Evolutionary conservation across 257 asterid genomes (phyloP).

Genomic region (Capsicum baccatum): DNA sequence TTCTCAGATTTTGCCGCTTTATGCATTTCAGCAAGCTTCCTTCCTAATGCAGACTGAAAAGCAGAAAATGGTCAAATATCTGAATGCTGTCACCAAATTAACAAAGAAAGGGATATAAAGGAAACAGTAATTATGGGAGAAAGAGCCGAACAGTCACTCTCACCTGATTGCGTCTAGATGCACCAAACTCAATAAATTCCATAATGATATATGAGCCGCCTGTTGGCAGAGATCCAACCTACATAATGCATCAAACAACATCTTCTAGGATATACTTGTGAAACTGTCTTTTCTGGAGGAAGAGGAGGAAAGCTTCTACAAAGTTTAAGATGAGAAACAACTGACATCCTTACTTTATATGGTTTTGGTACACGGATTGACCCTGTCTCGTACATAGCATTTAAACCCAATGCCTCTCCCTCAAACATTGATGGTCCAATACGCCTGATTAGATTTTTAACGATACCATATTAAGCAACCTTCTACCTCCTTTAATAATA

Average conservation of each 20-base stretch:
- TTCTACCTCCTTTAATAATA: background rate
- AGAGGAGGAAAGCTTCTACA: background rate
- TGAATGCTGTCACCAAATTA: conserved; percentile 24
- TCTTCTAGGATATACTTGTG: background rate
- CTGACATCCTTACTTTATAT: conserved; percentile 56
- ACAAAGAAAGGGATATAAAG: background rate
- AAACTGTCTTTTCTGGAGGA: background rate
- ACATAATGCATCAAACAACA: conserved; percentile 30
- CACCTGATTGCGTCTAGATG: conserved; percentile 81
- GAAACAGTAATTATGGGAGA: background rate
- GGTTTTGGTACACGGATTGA: conserved; percentile 91
- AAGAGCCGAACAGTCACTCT: conserved; percentile 37
- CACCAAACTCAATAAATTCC: conserved; percentile 89
- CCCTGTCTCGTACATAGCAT: conserved; percentile 81
- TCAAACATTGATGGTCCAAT: conserved; percentile 89
- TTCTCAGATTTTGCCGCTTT: conserved; percentile 72
- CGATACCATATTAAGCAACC: conserved; percentile 3
- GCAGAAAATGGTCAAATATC: conserved; percentile 43
- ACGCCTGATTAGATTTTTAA: conserved; percentile 54
- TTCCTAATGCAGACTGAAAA: conserved; percentile 84
- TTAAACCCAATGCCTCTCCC: conserved; percentile 93
- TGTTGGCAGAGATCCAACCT: conserved; percentile 84
- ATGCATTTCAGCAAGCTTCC: conserved; percentile 99
- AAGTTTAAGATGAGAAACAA: conserved; percentile 3
- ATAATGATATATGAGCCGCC: conserved; percentile 93